Conservation (phyloP, 331 rosid species). For the Erythrophleum ivorense region DNA sequence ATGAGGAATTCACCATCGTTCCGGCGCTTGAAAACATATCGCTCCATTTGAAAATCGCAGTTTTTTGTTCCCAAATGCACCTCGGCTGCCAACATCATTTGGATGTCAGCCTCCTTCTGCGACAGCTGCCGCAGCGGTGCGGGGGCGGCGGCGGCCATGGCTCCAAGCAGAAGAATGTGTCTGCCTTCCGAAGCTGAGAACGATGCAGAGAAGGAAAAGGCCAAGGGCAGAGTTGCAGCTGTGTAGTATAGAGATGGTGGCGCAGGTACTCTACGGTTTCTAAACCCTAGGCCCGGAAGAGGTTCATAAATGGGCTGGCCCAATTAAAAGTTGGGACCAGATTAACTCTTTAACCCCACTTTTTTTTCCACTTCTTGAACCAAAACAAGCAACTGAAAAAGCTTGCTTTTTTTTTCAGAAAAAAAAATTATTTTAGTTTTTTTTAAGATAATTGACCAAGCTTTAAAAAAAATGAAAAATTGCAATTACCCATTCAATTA, state of each 20-base stretch:
- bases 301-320: not conserved
- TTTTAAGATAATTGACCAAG: no score
- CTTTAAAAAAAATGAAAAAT: no score
- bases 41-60: conserved; percentile 77
- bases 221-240: not conserved
- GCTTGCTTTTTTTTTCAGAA: no score
- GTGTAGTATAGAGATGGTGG: not conserved
- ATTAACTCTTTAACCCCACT: no score
- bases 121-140: conserved; percentile 66
- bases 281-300: not conserved
- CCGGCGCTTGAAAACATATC: conserved; percentile 74
- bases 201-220: not conserved
- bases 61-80: conserved; percentile 77
- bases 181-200: not conserved
- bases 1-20: conserved; percentile 56
- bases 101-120: conserved; percentile 75
- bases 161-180: not conserved
- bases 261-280: not conserved
- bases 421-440: no score
- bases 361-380: no score
- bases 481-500: no score
- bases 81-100: conserved; percentile 76
- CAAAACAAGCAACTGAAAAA: no score
- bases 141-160: conserved; percentile 48
- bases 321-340: not conserved